Percentiles rank a stretch among this genome's conserved stretches.
phyloP scores from a whole-genome alignment of 768 basidiomycete species.

The Cubamyces sp. region DNA sequence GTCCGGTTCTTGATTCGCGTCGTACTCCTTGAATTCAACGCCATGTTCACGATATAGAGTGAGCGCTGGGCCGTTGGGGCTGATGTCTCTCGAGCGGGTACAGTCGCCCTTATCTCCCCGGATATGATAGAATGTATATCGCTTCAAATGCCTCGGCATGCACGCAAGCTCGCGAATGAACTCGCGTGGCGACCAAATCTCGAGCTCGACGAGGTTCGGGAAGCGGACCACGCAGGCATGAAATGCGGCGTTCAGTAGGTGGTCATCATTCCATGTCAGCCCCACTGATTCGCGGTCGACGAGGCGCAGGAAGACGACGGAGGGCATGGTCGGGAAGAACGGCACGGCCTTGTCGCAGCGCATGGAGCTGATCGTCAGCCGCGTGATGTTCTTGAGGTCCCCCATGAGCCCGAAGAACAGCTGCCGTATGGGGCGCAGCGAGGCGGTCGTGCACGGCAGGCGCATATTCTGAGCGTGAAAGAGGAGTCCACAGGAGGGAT shows the following conservation, averaged over 20 bases:
- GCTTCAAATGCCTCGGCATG: background rate
- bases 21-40: too few species aligned
- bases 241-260: background rate
- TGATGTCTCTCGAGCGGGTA: too few species aligned
- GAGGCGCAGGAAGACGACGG: background rate
- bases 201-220: background rate
- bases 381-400: conserved; percentile 2
- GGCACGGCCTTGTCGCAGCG: background rate
- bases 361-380: background rate
- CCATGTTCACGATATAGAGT: too few species aligned
- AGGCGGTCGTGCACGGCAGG: too few species aligned
- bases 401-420: conserved; percentile 3
- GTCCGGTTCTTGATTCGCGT: too few species aligned
- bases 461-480: too few species aligned
- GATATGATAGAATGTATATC: background rate
- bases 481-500: too few species aligned
- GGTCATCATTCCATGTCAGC: background rate
- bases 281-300: background rate
- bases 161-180: background rate
- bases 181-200: conserved; percentile 5
- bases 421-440: background rate
- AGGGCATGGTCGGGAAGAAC: background rate
- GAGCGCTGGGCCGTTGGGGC: too few species aligned
- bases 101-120: background rate
- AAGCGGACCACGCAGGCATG: background rate